Percentiles rank a stretch among this genome's conserved stretches.
Evolutionary conservation across 202 grass and related monocot species (phyloP).

Genomic region (Miscanthus sacchariflorus): DNA sequence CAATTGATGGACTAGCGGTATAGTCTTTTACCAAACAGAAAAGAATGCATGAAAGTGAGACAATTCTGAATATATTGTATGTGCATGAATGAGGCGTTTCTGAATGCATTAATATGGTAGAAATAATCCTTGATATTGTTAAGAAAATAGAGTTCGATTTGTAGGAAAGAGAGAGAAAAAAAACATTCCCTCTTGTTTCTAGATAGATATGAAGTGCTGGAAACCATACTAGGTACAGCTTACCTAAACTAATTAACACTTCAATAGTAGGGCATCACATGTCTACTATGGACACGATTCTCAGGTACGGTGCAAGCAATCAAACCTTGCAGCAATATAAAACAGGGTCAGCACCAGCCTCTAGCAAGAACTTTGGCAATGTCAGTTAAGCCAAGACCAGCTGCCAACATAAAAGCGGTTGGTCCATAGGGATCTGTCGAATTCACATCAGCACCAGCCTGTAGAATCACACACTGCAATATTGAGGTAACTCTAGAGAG

Average conservation of each 20-base stretch:
- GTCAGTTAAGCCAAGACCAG: conserved; percentile 9
- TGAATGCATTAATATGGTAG: background rate
- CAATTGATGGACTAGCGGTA: no score
- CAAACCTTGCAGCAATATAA: background rate
- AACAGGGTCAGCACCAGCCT: conserved; percentile 55
- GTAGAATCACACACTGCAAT: no score
- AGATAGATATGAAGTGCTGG: background rate
- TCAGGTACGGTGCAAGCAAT: no score
- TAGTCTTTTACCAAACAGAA: background rate
- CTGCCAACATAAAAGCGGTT: background rate
- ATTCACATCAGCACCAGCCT: conserved; percentile 47
- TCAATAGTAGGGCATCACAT: background rate
- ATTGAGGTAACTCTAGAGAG: no score
- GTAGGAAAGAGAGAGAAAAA: background rate
- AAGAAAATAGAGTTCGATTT: background rate
- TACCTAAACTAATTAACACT: background rate
- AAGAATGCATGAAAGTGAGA: background rate
- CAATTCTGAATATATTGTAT: background rate
- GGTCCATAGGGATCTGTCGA: background rate
- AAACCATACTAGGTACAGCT: background rate
- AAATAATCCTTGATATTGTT: no score
- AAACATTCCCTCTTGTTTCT: background rate
- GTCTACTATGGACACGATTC: background rate
- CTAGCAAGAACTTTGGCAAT: conserved; percentile 42
- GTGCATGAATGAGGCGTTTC: no score